These are phyloP conservation scores for Asterochloris sp. DNA, from an alignment of 139 green algal genomes.

Conservation along the genomic window DNA sequence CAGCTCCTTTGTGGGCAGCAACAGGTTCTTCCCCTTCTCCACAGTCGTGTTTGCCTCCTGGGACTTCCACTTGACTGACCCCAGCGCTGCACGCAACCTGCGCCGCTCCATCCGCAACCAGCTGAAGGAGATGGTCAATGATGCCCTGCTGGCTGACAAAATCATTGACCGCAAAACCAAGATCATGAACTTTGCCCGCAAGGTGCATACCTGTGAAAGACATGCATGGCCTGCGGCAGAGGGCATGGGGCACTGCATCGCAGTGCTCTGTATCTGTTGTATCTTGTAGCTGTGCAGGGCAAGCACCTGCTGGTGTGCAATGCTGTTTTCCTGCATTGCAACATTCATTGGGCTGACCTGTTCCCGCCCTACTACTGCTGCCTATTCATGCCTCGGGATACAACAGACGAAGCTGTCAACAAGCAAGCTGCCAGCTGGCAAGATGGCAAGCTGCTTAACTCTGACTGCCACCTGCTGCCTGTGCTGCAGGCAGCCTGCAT, in stretches of 20 bases:
- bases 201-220: neutral
- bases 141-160: slow-evolving; percentile 25
- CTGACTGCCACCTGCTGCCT: no score
- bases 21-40: slow-evolving; percentile 36
- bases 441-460: no score
- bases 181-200: slow-evolving; percentile 3
- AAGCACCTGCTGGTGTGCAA: no score
- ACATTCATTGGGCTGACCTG: no score
- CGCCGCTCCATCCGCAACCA: slow-evolving; percentile 35
- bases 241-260: neutral
- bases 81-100: slow-evolving; percentile 20
- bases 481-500: slow-evolving; percentile 19
- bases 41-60: slow-evolving; percentile 39
- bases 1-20: slow-evolving; percentile 23
- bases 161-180: slow-evolving; percentile 13
- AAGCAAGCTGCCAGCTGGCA: no score
- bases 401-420: no score
- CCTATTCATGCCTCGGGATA: no score
- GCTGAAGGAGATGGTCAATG: slow-evolving; percentile 40
- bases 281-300: no score
- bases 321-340: no score
- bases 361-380: no score
- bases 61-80: slow-evolving; percentile 40
- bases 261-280: neutral
- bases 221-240: neutral